Evolutionary conservation across 106 monocot genomes (phyloP), one percentile per base, ranked within the genome.

Genomic region (Triglochin maritima): DNA sequence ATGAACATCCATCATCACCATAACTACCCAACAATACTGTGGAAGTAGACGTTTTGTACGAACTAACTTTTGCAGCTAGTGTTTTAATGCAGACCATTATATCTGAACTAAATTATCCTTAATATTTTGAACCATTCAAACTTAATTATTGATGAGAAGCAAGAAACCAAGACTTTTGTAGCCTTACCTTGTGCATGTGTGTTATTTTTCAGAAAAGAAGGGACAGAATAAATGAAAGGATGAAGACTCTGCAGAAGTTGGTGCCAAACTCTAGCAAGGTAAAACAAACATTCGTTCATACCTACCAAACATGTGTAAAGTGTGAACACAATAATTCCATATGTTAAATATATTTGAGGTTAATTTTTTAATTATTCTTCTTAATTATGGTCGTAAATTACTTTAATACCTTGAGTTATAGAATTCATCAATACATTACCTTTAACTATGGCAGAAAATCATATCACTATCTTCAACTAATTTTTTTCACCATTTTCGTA

Each of bases 231-330:
- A 92, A 92, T 73, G 77, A 92, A 56, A 85, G 60, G 69, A 79
- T 92, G 83, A 81, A 79, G 66, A 81, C 87, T 2, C 59, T 92
- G 7, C 92, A 92, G 66, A 88, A 87, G 61, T 69, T 92, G 46
- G 83, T 92, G 43, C 92, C 92, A 4, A 92, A 85, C 61, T 92
- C 92, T 1, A 92, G 72, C 67, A 92, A 92, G 87, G 92, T 85
- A 75, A 43, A 29, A 29, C 29, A 29, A 29, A 0, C 29, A 29
- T 29, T 29, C 29, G 29, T 1, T 29, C 29, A 29, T 29, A 29
- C 29, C 29, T 29, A 29, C 29, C 29, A 29, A 29, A 29, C 29
- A 29, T 29, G 29, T 29, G 29, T 29, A n/a, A n/a, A n/a, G n/a
- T n/a, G n/a, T n/a, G n/a, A n/a, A n/a, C 29, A 29, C 29, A 29